Evolutionary conservation across 352 stramenopile species (phyloP).

Genomic region (Thraustochytrium sp.): DNA sequence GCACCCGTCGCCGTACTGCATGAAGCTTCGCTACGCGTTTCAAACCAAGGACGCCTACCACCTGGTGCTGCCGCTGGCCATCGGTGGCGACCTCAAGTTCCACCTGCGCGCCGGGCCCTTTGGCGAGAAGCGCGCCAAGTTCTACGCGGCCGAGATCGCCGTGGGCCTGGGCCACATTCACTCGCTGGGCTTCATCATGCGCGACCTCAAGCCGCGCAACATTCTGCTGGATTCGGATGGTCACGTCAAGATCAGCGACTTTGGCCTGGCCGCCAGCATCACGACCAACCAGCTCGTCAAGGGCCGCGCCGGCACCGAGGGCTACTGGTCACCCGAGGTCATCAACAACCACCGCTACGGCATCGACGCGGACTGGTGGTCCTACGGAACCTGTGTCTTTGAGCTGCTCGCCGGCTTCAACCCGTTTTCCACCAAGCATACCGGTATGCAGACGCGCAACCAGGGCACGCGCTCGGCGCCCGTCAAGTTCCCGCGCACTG

Average conservation of each 20-base stretch:
- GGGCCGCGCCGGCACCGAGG: slow-evolving; percentile 41
- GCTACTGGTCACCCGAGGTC: slow-evolving; percentile 45
- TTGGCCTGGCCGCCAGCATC: slow-evolving; percentile 41
- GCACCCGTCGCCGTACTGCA: slow-evolving; percentile 88
- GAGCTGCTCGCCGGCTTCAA: slow-evolving; percentile 41
- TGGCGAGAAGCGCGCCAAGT: slow-evolving; percentile 53
- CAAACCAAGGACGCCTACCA: slow-evolving; percentile 91
- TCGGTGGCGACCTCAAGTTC: slow-evolving; percentile 92
- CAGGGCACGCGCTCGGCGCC: slow-evolving; percentile 6
- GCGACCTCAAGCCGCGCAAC: slow-evolving; percentile 97
- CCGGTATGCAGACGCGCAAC: slow-evolving; percentile 27
- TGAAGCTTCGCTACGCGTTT: slow-evolving; percentile 93
- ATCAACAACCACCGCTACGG: slow-evolving; percentile 34
- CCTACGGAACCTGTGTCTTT: slow-evolving; percentile 36
- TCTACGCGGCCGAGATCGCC: slow-evolving; percentile 96
- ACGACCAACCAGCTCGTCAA: background rate
- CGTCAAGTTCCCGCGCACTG: background rate
- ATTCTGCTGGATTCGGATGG: slow-evolving; percentile 75
- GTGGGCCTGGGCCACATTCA: slow-evolving; percentile 90
- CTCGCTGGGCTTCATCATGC: slow-evolving; percentile 88
- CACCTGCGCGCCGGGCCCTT: slow-evolving; percentile 54
- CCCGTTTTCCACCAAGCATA: slow-evolving; percentile 40
- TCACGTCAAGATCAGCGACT: slow-evolving; percentile 53
- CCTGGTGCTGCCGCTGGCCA: slow-evolving; percentile 90
- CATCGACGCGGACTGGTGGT: slow-evolving; percentile 44